Percentiles rank a stretch among this genome's conserved stretches.
phyloP scores from a whole-genome alignment of 2,329 filamentous ascomycete species.

The Fonsecaea multimorphosa region DNA sequence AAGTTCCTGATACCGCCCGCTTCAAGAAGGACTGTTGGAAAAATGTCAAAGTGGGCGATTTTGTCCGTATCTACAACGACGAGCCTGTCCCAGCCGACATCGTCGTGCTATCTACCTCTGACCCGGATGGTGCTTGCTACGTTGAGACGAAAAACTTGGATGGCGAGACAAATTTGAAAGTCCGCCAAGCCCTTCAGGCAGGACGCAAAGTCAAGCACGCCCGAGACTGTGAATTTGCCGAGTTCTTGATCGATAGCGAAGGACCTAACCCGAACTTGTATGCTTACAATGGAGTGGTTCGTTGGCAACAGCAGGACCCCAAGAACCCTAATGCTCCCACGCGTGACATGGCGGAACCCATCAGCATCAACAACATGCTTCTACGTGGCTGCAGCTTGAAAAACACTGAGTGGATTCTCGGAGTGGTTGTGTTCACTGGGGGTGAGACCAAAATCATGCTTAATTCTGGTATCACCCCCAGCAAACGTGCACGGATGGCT shows the following conservation, averaged over 20 bases:
- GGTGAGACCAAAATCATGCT: constrained; percentile 99
- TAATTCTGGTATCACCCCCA: constrained; percentile 93
- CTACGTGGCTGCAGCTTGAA: constrained; percentile 90
- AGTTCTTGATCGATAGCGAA: constrained; percentile 90
- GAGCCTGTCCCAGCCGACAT: constrained; percentile 95
- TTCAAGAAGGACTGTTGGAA: constrained; percentile 98
- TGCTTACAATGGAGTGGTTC: constrained; percentile 87
- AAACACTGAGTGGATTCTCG: constrained; percentile 95
- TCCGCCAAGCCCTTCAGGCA: constrained; percentile 86
- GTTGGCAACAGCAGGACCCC: constrained; percentile 78
- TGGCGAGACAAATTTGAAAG: constrained; percentile 96
- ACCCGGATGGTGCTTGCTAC: constrained; percentile 92
- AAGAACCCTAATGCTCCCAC: constrained; percentile 66
- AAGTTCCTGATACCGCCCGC: constrained; percentile 71
- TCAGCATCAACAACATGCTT: constrained; percentile 93
- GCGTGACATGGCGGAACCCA: constrained; percentile 85
- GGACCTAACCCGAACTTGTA: constrained; percentile 91
- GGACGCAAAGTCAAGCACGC: constrained; percentile 84
- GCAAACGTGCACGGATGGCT: constrained; percentile 88
- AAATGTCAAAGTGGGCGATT: constrained; percentile 91
- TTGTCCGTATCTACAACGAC: constrained; percentile 93
- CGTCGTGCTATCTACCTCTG: constrained; percentile 89
- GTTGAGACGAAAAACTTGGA: constrained; percentile 98
- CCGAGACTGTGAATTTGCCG: constrained; percentile 85
- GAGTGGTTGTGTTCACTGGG: constrained; percentile 91